Base-by-base conservation (phyloP, 1,284 basidiomycete species). In the Pyrrhoderma lamaoense region DNA sequence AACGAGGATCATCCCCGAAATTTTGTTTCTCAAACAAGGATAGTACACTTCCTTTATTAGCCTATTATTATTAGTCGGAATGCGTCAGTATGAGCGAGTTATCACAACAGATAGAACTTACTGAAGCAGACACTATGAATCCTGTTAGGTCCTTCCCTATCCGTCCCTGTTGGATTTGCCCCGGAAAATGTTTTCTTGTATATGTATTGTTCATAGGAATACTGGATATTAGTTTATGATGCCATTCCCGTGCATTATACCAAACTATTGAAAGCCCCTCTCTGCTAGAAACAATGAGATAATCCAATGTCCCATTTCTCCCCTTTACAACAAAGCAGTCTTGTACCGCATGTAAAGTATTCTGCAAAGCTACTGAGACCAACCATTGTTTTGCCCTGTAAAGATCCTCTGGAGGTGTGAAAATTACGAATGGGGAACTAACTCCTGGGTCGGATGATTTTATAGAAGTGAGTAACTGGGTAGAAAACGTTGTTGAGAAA, bases 401-500 rank as follows among this genome's bases (percentile, higher is more conserved):
- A 3, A 52, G 36, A 25, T 56, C 51, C 3, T 23, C 37, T 2
- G 54, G 54, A 9, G 43, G 40, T 5, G 54, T 56, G 35, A 56
- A 56, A 9, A 56, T 31, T 36, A 56, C 23, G 23, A 56, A 39
- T n/a, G 54, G 54, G 8, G 54, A 35, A 34, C 35, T 39, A 18
- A 36, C 19, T 13, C 49, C 47, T 11, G 50, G 19, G 13, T 42
- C 45, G 18, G 47, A 42, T 13, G 54, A 56, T 40, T 34, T 56
- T 21, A 45, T 50, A 19, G 49, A 31, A 34, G 54, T 47, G 18
- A 56, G 45, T 8, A 52, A 18, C 36, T 56, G 54, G 9, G 49
- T 50, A 27, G 50, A 52, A 25, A 39, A 56, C 16, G 54, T 56
- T 11, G 50, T 56, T 7, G 54, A 42, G 43, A 52, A 56, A 39